A percentile compares a stretch with the other conserved stretches of the same genome.
Conservation (phyloP, 176 grass and related monocot genomes). For the Ampelocalamus luodianensis region DNA sequence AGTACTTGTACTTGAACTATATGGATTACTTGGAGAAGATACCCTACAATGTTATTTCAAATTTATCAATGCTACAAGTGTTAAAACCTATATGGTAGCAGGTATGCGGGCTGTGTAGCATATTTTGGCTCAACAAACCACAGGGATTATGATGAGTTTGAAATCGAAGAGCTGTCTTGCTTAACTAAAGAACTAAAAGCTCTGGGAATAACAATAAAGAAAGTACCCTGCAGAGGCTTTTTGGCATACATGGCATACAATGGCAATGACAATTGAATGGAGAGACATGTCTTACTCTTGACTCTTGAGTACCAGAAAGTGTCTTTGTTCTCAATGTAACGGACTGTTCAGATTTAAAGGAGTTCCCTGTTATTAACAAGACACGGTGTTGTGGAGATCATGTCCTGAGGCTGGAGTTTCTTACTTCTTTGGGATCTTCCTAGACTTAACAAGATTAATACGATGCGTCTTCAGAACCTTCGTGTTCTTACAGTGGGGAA, state of each 20-base stretch:
- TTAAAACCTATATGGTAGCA: constrained; percentile 51
- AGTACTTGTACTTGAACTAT: constrained; percentile 48
- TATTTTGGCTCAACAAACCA: constrained; percentile 24
- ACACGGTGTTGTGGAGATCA: background rate
- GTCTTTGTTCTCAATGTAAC: constrained; percentile 35
- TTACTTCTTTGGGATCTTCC: constrained; percentile 50
- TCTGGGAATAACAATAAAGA: constrained; percentile 47
- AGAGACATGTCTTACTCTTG: constrained; percentile 49
- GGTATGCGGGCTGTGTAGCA: constrained; percentile 34
- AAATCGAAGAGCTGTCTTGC: constrained; percentile 45
- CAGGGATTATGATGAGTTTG: constrained; percentile 39
- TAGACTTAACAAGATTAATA: constrained; percentile 35
- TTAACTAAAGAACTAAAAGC: constrained; percentile 45
- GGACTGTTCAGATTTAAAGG: constrained; percentile 19
- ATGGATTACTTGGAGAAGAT: constrained; percentile 55
- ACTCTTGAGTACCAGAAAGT: constrained; percentile 37
- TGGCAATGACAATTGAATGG: constrained; percentile 39
- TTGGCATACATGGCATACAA: constrained; percentile 9
- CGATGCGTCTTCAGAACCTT: constrained; percentile 39
- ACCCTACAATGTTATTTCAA: constrained; percentile 44
- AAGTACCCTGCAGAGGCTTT: constrained; percentile 41
- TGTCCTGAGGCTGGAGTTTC: constrained; percentile 35
- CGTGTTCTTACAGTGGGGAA: constrained; percentile 34
- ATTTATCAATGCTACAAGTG: constrained; percentile 43
- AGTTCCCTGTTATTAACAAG: constrained; percentile 27